phyloP scores from a whole-genome alignment of 345 rosid species.

The Brassica cretica region DNA sequence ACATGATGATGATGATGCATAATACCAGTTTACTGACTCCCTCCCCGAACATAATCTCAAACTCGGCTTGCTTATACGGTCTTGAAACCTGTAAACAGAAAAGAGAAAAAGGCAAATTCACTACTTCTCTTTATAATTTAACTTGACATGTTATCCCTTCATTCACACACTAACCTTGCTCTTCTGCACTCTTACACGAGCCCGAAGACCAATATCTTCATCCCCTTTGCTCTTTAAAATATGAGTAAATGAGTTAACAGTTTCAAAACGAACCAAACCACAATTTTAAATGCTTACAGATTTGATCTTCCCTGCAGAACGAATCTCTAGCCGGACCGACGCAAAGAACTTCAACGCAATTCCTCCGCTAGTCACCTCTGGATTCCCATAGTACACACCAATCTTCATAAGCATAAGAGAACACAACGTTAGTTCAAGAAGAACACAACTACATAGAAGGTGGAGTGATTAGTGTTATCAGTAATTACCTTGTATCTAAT shows the following conservation, averaged over 20 bases:
- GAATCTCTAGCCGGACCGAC: slow-evolving; percentile 91
- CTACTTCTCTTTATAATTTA: background rate
- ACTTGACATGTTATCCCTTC: slow-evolving; percentile 3
- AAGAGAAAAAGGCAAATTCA: background rate
- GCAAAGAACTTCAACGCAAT: slow-evolving; percentile 93
- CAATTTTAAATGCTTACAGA: slow-evolving; percentile 58
- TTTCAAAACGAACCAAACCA: background rate
- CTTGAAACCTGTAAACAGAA: slow-evolving; percentile 69
- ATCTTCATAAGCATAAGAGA: slow-evolving; percentile 51
- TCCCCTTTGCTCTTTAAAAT: slow-evolving; percentile 71
- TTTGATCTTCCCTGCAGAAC: slow-evolving; percentile 92
- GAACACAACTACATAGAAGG: background rate
- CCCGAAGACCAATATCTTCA: slow-evolving; percentile 87
- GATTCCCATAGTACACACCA: slow-evolving; percentile 97
- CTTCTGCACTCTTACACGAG: slow-evolving; percentile 94
- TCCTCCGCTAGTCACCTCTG: slow-evolving; percentile 98
- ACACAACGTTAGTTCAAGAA: slow-evolving; percentile 23
- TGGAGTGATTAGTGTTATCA: background rate
- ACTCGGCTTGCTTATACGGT: slow-evolving; percentile 96
- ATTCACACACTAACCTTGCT: slow-evolving; percentile 65
- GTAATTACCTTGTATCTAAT: slow-evolving; percentile 83
- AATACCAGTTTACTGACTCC: slow-evolving; percentile 90
- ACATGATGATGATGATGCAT: slow-evolving; percentile 28
- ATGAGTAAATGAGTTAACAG: background rate
- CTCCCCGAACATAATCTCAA: slow-evolving; percentile 92